Evolutionary conservation across 2,329 filamentous ascomycete species (phyloP).

Genomic region (Beauveria varroae): DNA sequence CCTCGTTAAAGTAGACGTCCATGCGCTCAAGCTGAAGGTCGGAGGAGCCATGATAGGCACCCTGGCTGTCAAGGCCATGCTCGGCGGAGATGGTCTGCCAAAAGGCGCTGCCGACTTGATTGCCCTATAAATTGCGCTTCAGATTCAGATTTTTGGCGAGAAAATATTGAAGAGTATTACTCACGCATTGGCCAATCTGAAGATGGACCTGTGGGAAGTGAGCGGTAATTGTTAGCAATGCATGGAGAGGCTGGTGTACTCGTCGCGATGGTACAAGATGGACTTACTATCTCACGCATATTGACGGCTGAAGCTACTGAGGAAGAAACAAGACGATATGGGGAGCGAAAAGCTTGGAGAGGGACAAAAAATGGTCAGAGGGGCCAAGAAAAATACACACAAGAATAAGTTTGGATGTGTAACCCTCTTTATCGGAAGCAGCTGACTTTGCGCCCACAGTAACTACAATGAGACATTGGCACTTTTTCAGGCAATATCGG

Average conservation of each 20-base stretch:
- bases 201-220: background rate
- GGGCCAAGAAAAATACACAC: background rate
- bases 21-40: constrained; percentile 99
- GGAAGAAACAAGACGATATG: background rate
- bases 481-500: background rate
- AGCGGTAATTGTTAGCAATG: background rate
- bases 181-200: background rate
- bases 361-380: background rate
- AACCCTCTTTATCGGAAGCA: background rate
- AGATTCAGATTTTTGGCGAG: background rate
- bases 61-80: constrained; percentile 95
- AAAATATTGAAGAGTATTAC: background rate
- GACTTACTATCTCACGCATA: background rate
- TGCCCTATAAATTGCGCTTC: constrained; percentile 58
- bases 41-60: constrained; percentile 94
- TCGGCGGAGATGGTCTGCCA: constrained; percentile 86
- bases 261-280: background rate
- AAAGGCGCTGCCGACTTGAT: constrained; percentile 99
- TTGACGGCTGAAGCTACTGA: background rate
- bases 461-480: background rate
- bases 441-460: background rate
- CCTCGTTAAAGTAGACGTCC: constrained; percentile 97
- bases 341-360: background rate
- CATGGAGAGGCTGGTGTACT: too few relatives aligned
- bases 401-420: background rate